Percentiles rank a stretch among this genome's conserved stretches.
Conservation (phyloP, 2,329 filamentous ascomycete species). For the Phialocephala subalpina region DNA sequence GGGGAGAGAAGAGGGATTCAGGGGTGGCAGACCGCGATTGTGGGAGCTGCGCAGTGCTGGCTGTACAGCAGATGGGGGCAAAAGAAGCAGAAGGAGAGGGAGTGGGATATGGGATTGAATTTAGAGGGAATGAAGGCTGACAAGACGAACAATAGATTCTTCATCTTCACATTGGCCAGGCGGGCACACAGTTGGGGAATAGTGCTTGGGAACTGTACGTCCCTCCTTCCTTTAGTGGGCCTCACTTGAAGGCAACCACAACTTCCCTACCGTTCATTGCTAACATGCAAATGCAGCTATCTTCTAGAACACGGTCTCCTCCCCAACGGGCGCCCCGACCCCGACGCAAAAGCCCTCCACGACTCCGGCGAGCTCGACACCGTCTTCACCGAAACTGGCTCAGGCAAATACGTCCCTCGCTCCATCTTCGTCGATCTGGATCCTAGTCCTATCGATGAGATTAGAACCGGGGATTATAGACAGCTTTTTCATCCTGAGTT, state of each 20-base stretch:
- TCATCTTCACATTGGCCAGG: slow-evolving; percentile 74
- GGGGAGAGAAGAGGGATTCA: neutral
- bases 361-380: slow-evolving; percentile 68
- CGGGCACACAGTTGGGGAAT: slow-evolving; percentile 73
- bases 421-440: slow-evolving; percentile 74
- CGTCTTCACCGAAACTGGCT: slow-evolving; percentile 71
- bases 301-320: slow-evolving; percentile 71
- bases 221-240: slow-evolving; percentile 8
- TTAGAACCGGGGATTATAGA: slow-evolving; percentile 68
- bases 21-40: neutral
- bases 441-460: slow-evolving; percentile 73
- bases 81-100: neutral
- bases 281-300: slow-evolving; percentile 54
- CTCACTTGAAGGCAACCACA: too few species aligned
- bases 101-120: neutral
- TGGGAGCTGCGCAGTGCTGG: neutral
- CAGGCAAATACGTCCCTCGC: slow-evolving; percentile 72
- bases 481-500: slow-evolving; percentile 72
- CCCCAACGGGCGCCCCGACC: slow-evolving; percentile 65
- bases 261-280: too few species aligned
- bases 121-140: slow-evolving; percentile 11
- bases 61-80: neutral
- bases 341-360: slow-evolving; percentile 59
- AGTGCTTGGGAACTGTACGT: slow-evolving; percentile 74
- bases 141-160: slow-evolving; percentile 56